Conservation (phyloP, 345 rosid genomes). For the Populus simonii region DNA sequence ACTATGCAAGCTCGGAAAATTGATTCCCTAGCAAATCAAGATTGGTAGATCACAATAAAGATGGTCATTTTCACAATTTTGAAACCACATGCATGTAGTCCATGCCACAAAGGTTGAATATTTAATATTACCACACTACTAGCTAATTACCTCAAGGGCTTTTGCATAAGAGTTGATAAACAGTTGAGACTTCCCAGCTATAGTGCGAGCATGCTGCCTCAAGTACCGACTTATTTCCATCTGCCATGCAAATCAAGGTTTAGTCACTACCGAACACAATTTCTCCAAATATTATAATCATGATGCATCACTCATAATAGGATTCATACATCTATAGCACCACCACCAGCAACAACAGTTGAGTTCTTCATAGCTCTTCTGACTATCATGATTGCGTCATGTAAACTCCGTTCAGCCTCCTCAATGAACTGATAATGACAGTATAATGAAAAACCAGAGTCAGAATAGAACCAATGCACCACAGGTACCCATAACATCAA, state of each 20-base stretch:
- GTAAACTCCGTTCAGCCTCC: slow-evolving; percentile 99
- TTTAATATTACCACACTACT: not conserved
- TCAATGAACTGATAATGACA: slow-evolving; percentile 72
- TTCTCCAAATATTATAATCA: not conserved
- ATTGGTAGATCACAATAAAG: not conserved
- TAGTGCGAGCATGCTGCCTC: slow-evolving; percentile 93
- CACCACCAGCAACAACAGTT: slow-evolving; percentile 98
- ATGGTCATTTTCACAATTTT: not conserved
- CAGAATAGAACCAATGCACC: not conserved
- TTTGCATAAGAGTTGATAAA: slow-evolving; percentile 97
- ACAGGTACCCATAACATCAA: not conserved
- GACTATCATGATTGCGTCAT: slow-evolving; percentile 99
- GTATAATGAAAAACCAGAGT: not conserved
- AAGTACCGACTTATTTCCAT: slow-evolving; percentile 93
- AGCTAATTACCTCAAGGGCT: slow-evolving; percentile 78
- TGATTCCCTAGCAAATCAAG: not conserved
- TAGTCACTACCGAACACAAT: slow-evolving; percentile 6
- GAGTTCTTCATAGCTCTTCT: slow-evolving; percentile 96
- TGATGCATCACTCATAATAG: slow-evolving; percentile 1
- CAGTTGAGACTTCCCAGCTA: slow-evolving; percentile 93
- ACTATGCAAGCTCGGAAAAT: not conserved
- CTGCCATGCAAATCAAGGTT: slow-evolving; percentile 39
- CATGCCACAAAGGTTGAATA: not conserved
- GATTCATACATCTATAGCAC: slow-evolving; percentile 91
- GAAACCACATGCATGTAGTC: not conserved